phyloP scores from a whole-genome alignment of 1,284 basidiomycete genomes.

The Marasmius fiardii region DNA sequence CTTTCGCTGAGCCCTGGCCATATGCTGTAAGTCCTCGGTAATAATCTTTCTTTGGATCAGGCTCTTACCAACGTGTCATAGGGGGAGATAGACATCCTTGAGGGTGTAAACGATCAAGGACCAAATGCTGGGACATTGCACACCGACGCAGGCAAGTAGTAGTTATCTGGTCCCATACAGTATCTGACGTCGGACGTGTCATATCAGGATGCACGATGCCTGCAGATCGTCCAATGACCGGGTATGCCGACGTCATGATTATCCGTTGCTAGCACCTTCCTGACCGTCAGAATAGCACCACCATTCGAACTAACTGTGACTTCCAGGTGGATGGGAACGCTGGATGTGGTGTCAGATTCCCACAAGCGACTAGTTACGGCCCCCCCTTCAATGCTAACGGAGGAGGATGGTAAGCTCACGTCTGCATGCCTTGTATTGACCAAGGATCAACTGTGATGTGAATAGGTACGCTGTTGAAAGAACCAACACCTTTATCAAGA shows the following conservation, averaged over 20 bases:
- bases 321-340: slow-evolving; percentile 50
- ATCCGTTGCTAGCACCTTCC: no score
- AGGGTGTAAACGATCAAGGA: slow-evolving; percentile 58
- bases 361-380: slow-evolving; percentile 49
- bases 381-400: slow-evolving; percentile 56
- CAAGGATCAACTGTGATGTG: no score
- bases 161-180: slow-evolving; percentile 1
- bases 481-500: slow-evolving; percentile 42
- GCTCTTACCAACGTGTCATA: slow-evolving; percentile 20
- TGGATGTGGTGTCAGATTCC: slow-evolving; percentile 61
- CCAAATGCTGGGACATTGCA: slow-evolving; percentile 64
- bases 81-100: slow-evolving; percentile 71
- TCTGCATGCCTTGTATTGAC: no score
- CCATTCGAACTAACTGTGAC: slow-evolving; percentile 48
- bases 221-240: slow-evolving; percentile 40
- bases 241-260: no score
- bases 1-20: slow-evolving; percentile 48
- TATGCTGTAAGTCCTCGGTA: slow-evolving; percentile 27
- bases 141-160: slow-evolving; percentile 41
- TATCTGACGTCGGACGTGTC: no score
- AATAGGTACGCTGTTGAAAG: slow-evolving; percentile 52
- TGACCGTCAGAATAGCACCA: slow-evolving; percentile 27
- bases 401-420: slow-evolving; percentile 55
- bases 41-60: background rate
- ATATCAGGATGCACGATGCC: slow-evolving; percentile 59